Conservation (phyloP, 345 rosid species). For the Lepidium aucheri region DNA sequence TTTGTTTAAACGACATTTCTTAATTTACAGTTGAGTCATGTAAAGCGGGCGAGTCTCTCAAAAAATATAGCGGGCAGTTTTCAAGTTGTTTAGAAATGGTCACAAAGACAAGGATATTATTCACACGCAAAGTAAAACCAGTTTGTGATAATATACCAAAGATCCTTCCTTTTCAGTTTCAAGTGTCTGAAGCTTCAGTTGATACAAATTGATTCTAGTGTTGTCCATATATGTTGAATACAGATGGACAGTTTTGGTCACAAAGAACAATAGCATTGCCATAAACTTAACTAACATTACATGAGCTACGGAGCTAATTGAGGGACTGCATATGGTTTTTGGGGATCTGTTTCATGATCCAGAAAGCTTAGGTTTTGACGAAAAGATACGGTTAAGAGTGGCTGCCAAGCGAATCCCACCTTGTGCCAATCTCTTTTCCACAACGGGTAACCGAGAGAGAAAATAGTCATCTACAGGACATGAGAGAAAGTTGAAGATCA, state of each 20-base stretch:
- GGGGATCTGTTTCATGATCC: slow-evolving; percentile 24
- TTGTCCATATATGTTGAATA: background rate
- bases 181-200: background rate
- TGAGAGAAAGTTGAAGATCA: background rate
- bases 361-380: slow-evolving; percentile 35
- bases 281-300: background rate
- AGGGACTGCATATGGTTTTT: background rate
- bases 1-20: background rate
- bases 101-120: background rate
- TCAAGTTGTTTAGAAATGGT: background rate
- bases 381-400: slow-evolving; percentile 68
- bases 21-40: background rate
- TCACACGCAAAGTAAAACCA: background rate
- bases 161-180: background rate
- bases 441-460: slow-evolving; percentile 67
- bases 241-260: background rate
- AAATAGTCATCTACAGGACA: slow-evolving; percentile 60
- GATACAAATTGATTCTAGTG: background rate
- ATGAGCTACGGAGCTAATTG: background rate
- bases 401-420: slow-evolving; percentile 79
- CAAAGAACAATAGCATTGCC: background rate
- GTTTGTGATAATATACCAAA: background rate
- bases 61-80: background rate
- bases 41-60: background rate
- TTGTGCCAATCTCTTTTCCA: slow-evolving; percentile 82